Base-by-base conservation (phyloP, 257 asterid species). In the Nicotiana sylvestris region DNA sequence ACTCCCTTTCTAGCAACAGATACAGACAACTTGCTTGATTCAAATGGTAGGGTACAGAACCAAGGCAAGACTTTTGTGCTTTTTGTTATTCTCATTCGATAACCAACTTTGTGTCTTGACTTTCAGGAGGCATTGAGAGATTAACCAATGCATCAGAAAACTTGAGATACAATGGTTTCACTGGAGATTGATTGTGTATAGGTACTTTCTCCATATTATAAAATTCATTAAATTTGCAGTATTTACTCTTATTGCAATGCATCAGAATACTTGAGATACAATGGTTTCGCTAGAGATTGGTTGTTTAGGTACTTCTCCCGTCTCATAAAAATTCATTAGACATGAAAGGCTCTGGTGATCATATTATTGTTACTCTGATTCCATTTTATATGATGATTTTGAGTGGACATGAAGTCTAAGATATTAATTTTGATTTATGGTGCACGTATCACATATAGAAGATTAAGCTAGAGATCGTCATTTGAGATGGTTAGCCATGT, bases 61-160 rank as follows among this genome's bases (percentile, higher is more conserved):
- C 74, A 70, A 51, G 85, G 84, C 78, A 67, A 70, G 46, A 11
- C 1, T 77, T 83, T 32, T 29, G 27, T 39, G 35, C 46, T 51
- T 78, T 57, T 56, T 43, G 81, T 82, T 35, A 21, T 77, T 49
- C 43, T 76, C 80, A 0, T 76, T 0, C 0, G 46, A 15, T 76
- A 72, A 51, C 80, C 64, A 76, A 30, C 56, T 15, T 78, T 8
- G 82, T 49, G n/a, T 64, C 29, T 83, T 81, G 76, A n/a, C 58
- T 65, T 84, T 82, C 89, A 94, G 96, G 89, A 85, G 89, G 89
- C 82, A 85, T 88, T 61, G 91, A 84, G 84, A 91, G 92, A 88
- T 82, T 91, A 84, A 91, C 86, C 78, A 86, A 88, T 74, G 89
- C 89, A 64, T 85, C 92, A 43, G 92, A 87, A 77, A 85, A 86